Base-by-base conservation (phyloP, 768 basidiomycete species). In the Termitomyces sp. region DNA sequence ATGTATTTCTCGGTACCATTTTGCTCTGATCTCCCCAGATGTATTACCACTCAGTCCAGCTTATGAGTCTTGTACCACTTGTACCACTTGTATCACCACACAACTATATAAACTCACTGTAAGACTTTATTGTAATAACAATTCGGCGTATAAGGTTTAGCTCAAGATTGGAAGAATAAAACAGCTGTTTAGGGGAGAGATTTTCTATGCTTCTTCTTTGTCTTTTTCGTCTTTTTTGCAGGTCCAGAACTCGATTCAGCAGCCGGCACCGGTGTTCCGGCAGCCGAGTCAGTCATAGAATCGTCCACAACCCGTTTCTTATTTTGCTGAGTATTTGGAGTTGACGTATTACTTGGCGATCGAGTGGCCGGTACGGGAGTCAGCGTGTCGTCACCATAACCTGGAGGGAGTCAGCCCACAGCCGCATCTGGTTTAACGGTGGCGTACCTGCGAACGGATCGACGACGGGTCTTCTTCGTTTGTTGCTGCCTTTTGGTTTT, bases 361-460 rank as follows among this genome's bases (percentile, higher is more conserved):
- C 34, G 20, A 6, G 60, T 25, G 14, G 40, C 34, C 11, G 56
- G 54, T 1, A 59, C 34, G 25, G 62, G 31, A 25, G 43, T 31
- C 25, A 63, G 51, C 38, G 57, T 48, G 12, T 73, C 73, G 47
- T 78, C 77, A 29, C 72, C 75, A 54, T 76, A 77, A 5, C 77
- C 79, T 79, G 59, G 32, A 42, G 34, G 20, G 5, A 60, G 38
- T 61, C 40, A 61, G 42, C 11, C 10, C 9, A 52, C 2, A 15
- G 12, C 9, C 34, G 40, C 40, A 37, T 42, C 42, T 25, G 20
- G 4, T 25, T 29, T 25, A 14, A 58, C 20, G 38, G 5, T 52
- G 29, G 57, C 70, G 9, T 67, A 86, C 90, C 88, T 60, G 85
- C 81, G 65, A 91, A 91, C 5, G 86, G 86, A 72, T 91, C 89